phyloP scores from a whole-genome alignment of 2,329 filamentous ascomycete species.

The Penicillium sp. region DNA sequence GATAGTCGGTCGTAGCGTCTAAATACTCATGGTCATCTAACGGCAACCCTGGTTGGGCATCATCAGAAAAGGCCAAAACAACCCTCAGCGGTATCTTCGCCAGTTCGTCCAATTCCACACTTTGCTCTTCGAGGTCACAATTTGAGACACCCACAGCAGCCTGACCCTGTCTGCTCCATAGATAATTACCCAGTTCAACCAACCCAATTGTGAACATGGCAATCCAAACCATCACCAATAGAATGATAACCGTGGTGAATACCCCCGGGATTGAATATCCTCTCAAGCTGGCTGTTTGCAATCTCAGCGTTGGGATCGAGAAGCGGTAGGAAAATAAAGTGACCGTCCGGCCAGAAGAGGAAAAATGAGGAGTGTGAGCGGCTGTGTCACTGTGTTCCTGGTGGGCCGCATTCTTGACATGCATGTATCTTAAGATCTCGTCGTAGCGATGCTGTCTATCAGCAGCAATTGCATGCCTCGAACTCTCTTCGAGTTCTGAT shows the following conservation, averaged over 20 bases:
- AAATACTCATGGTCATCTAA: neutral
- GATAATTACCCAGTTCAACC: constrained; percentile 20
- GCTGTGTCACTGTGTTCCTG: neutral
- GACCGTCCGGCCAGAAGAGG: constrained; percentile 1
- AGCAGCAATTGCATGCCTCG: neutral
- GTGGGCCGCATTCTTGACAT: neutral
- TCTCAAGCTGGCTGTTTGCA: neutral
- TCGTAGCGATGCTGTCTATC: constrained; percentile 3
- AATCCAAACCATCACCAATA: constrained; percentile 26
- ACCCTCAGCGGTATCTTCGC: constrained; percentile 8
- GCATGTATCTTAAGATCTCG: constrained; percentile 2
- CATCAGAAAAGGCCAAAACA: neutral
- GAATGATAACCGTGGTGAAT: constrained; percentile 18
- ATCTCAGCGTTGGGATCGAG: constrained; percentile 14
- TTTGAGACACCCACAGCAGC: neutral
- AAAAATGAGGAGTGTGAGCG: neutral
- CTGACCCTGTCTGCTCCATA: constrained; percentile 13
- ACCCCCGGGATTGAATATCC: constrained; percentile 9
- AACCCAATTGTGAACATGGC: constrained; percentile 22
- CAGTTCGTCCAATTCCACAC: neutral
- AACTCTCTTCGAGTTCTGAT: neutral
- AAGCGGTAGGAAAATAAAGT: constrained; percentile 16
- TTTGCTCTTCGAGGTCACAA: neutral
- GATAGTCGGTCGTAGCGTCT: neutral
- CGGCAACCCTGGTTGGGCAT: too few relatives aligned